phyloP scores from a whole-genome alignment of 2,329 filamentous ascomycete genomes.

The Sarocladium brachiariae region DNA sequence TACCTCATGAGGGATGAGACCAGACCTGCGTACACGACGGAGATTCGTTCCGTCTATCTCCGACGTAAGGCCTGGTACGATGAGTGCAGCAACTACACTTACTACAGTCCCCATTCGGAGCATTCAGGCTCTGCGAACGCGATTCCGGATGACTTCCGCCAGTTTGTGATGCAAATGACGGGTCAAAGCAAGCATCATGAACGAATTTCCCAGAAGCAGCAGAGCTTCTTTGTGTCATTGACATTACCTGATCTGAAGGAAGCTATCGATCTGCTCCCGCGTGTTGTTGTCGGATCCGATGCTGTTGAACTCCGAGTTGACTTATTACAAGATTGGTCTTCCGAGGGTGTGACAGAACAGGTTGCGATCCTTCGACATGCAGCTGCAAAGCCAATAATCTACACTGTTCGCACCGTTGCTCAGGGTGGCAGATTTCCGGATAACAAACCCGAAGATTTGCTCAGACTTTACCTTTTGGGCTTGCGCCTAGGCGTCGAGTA shows the following conservation, averaged over 20 bases:
- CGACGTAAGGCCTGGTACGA: slow-evolving; percentile 85
- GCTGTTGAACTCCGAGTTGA: slow-evolving; percentile 94
- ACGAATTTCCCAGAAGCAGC: slow-evolving; percentile 44
- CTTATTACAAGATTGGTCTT: slow-evolving; percentile 66
- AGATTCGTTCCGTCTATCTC: slow-evolving; percentile 86
- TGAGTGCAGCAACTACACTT: slow-evolving; percentile 90
- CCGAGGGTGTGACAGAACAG: slow-evolving; percentile 76
- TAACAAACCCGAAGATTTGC: slow-evolving; percentile 59
- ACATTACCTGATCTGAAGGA: slow-evolving; percentile 70
- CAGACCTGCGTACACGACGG: slow-evolving; percentile 83
- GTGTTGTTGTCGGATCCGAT: slow-evolving; percentile 77
- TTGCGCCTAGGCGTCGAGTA: slow-evolving; percentile 85
- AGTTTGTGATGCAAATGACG: slow-evolving; percentile 33
- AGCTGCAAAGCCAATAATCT: slow-evolving; percentile 76
- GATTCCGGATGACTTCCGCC: slow-evolving; percentile 28
- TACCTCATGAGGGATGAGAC: slow-evolving; percentile 86
- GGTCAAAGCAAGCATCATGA: slow-evolving; percentile 39
- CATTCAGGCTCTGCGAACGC: slow-evolving; percentile 12
- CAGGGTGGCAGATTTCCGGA: slow-evolving; percentile 90
- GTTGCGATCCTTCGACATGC: slow-evolving; percentile 69
- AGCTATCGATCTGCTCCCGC: slow-evolving; percentile 57
- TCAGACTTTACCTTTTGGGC: slow-evolving; percentile 69
- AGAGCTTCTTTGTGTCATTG: slow-evolving; percentile 89
- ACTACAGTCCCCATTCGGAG: slow-evolving; percentile 66
- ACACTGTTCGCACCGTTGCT: slow-evolving; percentile 77